Base-by-base conservation (phyloP, 768 basidiomycete species). In the Lyophyllum atratum region DNA sequence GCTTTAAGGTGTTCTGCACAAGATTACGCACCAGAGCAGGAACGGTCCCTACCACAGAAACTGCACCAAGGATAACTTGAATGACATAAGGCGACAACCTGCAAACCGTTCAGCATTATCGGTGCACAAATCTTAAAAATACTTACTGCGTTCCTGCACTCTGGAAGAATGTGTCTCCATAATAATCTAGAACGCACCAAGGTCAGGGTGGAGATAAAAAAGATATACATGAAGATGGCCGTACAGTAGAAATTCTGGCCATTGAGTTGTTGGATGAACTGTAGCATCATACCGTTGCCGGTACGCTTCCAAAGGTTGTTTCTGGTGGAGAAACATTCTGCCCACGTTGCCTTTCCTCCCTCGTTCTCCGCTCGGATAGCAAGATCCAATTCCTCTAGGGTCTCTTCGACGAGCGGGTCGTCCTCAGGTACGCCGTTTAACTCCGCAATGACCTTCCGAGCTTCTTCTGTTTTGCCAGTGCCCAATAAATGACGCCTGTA, bases 221-320 rank as follows among this genome's bases (percentile, higher is more conserved):
- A 28, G 39, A 51, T 7, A 8, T n/a, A 9, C 26, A 14, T 34
- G 21, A 39, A 31, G n/a, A 22, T 50, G 34, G 6, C 19, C 83
- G 59, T 59, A 88, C 87, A 89, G 69, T 88, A 89, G 71, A 90
- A 90, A 67, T 89, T 91, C 69, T 92, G 89, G 14, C 89, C 89
- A 56, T 91, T 89, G 28, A 92, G 70, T 62, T 92, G 89, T 61
- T 92, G 89, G 51, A 92, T 84, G 65, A 91, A 90, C 61, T 90
- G 89, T 43, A 90, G 70, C 85, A 90, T 89, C 85, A 90, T 89
- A n/a, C 90, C 89, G 58, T 90, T 91, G 31, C 76, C 67, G 14
- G 89, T 92, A 52, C 90, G 80, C 70, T 85, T 87, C 84, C 87
- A 90, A 42, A 92, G 70, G 64, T 78, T 72, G 61, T 90, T 88